Evolutionary conservation across 202 grass and related monocot genomes (phyloP).

Genomic region (Digitaria exilis): DNA sequence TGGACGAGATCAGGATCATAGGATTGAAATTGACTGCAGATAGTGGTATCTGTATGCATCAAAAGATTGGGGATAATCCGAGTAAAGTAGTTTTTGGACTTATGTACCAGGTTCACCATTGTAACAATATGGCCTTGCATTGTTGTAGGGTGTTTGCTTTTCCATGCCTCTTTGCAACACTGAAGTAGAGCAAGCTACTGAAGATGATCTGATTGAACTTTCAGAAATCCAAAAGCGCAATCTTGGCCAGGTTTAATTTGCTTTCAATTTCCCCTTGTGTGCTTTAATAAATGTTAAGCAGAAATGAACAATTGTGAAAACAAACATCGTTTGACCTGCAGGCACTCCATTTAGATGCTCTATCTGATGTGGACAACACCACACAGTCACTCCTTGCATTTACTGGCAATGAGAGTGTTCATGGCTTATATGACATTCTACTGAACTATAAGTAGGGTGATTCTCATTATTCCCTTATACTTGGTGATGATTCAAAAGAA

Average conservation of each 20-base stretch:
- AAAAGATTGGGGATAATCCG: background rate
- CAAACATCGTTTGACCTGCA: constrained; percentile 30
- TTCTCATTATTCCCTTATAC: constrained; percentile 3
- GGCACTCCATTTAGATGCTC: constrained; percentile 72
- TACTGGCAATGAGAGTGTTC: constrained; percentile 69
- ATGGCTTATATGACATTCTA: constrained; percentile 83
- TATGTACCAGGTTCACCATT: background rate
- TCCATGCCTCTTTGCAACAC: constrained; percentile 81
- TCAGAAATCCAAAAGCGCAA: constrained; percentile 87
- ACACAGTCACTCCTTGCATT: constrained; percentile 83
- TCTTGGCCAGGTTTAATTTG: constrained; percentile 72
- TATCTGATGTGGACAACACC: constrained; percentile 74
- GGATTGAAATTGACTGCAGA: background rate
- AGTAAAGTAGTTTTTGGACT: background rate
- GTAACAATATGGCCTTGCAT: constrained; percentile 23
- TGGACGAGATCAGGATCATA: background rate
- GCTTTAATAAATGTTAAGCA: background rate
- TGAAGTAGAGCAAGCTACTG: constrained; percentile 76
- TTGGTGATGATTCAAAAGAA: background rate
- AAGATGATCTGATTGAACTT: constrained; percentile 87
- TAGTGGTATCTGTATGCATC: background rate
- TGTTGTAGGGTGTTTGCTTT: constrained; percentile 67
- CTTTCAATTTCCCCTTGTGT: background rate
- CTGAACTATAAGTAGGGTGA: constrained; percentile 79
- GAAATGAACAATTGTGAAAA: background rate